Evolutionary conservation across 192 early-diverging fungal species (phyloP).

Genomic region (Fimicolochytrium jonesii): DNA sequence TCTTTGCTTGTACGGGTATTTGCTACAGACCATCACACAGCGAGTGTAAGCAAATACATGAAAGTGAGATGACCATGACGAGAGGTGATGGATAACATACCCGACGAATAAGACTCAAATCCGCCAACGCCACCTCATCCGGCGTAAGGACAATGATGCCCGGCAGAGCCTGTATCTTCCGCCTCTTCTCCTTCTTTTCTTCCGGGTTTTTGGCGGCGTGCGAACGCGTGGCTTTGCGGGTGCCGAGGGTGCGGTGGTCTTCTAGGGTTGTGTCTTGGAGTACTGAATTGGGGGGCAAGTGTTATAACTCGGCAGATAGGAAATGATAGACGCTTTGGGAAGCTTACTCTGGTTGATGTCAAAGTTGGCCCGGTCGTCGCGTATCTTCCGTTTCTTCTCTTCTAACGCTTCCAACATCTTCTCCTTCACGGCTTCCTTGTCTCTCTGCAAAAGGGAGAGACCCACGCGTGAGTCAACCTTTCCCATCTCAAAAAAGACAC

Average conservation of each 20-base stretch:
- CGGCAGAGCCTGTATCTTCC: slow-evolving; percentile 21
- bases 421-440: slow-evolving; percentile 61
- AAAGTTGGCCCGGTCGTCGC: slow-evolving; percentile 82
- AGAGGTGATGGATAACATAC: too few species aligned
- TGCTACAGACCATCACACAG: too few species aligned
- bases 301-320: too few species aligned
- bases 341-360: slow-evolving; percentile 48
- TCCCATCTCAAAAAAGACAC: background rate
- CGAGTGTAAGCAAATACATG: too few species aligned
- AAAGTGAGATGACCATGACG: too few species aligned
- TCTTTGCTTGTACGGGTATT: too few species aligned
- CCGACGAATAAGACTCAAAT: slow-evolving; percentile 18
- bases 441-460: slow-evolving; percentile 10
- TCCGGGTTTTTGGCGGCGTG: slow-evolving; percentile 38
- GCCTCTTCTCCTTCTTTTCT: slow-evolving; percentile 35
- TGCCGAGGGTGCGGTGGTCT: slow-evolving; percentile 30
- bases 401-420: slow-evolving; percentile 74
- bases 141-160: slow-evolving; percentile 5
- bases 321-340: too few species aligned
- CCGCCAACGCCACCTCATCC: slow-evolving; percentile 8
- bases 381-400: slow-evolving; percentile 66
- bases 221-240: slow-evolving; percentile 40
- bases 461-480: background rate
- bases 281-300: background rate
- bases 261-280: slow-evolving; percentile 31